Conservation (phyloP, 2,329 filamentous ascomycete species). For the Escovopsis sp. region DNA sequence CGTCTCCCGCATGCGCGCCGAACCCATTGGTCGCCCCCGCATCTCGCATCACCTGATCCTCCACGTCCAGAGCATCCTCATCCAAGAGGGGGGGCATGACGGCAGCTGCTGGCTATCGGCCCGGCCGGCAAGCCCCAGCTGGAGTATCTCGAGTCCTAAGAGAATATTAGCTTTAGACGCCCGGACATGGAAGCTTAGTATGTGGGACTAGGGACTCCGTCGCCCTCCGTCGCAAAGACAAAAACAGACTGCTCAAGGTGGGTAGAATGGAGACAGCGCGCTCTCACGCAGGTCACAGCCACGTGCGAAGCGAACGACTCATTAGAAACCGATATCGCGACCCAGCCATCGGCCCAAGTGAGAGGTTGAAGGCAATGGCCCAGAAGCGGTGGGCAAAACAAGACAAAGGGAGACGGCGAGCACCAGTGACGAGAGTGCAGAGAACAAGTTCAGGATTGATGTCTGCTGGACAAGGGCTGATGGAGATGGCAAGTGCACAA, state of each 20-base stretch:
- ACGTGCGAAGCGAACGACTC: not conserved
- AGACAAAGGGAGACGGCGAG: not conserved
- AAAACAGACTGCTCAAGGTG: no score
- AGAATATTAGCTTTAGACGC: not conserved
- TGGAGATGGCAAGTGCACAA: no score
- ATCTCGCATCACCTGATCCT: constrained; percentile 30
- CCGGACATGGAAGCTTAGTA: not conserved
- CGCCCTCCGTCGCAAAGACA: no score
- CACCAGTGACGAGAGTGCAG: not conserved
- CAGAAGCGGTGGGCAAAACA: not conserved
- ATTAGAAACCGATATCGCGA: no score
- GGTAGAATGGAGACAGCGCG: not conserved
- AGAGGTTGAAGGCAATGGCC: no score
- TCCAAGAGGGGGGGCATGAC: constrained; percentile 5
- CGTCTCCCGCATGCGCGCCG: constrained; percentile 12
- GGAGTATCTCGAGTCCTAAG: not conserved
- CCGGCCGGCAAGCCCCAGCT: not conserved
- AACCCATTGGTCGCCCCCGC: constrained; percentile 17
- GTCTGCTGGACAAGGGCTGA: no score
- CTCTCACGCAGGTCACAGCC: not conserved
- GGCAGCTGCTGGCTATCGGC: not conserved
- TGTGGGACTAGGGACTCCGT: not conserved
- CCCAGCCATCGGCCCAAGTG: not conserved
- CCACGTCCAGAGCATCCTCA: constrained; percentile 23
- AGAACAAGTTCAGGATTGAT: no score